Evolutionary conservation across 108 stramenopile genomes (phyloP).

Genomic region (Cyclotella choctawhatcheeana): DNA sequence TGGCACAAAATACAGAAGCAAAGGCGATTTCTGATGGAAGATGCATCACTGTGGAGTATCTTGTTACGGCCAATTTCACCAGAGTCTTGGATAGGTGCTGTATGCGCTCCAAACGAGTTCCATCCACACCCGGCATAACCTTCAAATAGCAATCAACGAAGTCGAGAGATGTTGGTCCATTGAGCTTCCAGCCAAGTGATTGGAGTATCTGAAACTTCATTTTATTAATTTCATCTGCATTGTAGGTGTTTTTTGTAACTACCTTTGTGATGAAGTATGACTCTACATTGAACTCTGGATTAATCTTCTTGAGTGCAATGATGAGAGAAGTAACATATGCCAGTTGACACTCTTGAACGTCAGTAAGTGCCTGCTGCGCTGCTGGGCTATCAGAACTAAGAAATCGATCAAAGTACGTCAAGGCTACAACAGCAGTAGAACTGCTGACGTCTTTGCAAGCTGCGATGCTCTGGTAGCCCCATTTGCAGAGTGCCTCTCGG

Average conservation of each 20-base stretch:
- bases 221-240: background rate
- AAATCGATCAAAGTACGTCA: slow-evolving; percentile 37
- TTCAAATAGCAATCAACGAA: slow-evolving; percentile 5
- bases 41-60: background rate
- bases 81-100: background rate
- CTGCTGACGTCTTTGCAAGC: slow-evolving; percentile 29
- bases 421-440: slow-evolving; percentile 1
- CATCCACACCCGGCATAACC: background rate
- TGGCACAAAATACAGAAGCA: background rate
- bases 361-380: background rate
- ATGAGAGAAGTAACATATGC: slow-evolving; percentile 17
- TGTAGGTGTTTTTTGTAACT: slow-evolving; percentile 4
- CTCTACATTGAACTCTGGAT: slow-evolving; percentile 16
- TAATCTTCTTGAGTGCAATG: slow-evolving; percentile 20
- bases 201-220: slow-evolving; percentile 4
- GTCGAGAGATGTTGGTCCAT: slow-evolving; percentile 21
- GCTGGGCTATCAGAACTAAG: slow-evolving; percentile 7
- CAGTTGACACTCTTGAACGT: slow-evolving; percentile 17
- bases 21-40: background rate
- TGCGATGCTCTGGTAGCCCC: slow-evolving; percentile 25
- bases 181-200: slow-evolving; percentile 13
- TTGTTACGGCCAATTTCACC: background rate
- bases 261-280: slow-evolving; percentile 10
- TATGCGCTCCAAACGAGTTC: background rate
- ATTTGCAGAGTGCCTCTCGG: slow-evolving; percentile 7